Evolutionary conservation across 2,329 filamentous ascomycete genomes (phyloP).

Genomic region (Ophiostoma novo-ulmi): DNA sequence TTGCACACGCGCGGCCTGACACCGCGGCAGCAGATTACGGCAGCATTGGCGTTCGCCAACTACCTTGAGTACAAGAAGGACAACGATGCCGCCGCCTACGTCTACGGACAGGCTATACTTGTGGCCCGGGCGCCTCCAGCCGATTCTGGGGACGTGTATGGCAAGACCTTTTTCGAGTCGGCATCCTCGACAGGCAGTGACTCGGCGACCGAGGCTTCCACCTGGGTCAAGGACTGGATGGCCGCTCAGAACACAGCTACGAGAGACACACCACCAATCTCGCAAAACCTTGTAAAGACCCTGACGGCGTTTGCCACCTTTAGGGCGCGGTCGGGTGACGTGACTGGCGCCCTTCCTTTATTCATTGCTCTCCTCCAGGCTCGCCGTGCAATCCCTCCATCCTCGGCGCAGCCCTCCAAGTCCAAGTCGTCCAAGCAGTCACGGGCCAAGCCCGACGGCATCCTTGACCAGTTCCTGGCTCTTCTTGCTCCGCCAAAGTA

Average conservation of each 20-base stretch:
- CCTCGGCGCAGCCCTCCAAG: slow-evolving; percentile 3
- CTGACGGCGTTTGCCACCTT: slow-evolving; percentile 75
- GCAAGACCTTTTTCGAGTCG: slow-evolving; percentile 15
- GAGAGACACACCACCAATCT: slow-evolving; percentile 42
- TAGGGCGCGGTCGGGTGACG: slow-evolving; percentile 63
- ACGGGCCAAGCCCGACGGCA: background rate
- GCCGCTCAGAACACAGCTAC: slow-evolving; percentile 10
- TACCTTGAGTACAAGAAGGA: slow-evolving; percentile 74
- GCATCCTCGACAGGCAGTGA: slow-evolving; percentile 11
- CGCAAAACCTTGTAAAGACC: slow-evolving; percentile 66
- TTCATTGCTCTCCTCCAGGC: slow-evolving; percentile 80
- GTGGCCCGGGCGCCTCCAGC: slow-evolving; percentile 9
- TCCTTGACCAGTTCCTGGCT: slow-evolving; percentile 12
- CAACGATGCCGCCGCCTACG: slow-evolving; percentile 20
- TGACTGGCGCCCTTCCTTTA: slow-evolving; percentile 69
- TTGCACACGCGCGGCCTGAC: slow-evolving; percentile 75
- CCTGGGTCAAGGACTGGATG: slow-evolving; percentile 25
- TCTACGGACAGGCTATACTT: slow-evolving; percentile 24
- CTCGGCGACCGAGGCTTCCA: background rate
- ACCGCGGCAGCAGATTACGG: slow-evolving; percentile 71
- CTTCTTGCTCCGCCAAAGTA: slow-evolving; percentile 41
- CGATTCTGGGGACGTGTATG: background rate
- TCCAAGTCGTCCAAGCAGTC: background rate
- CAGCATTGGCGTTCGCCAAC: slow-evolving; percentile 75
- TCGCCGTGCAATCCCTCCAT: slow-evolving; percentile 55